Base-by-base conservation (phyloP, 1,284 basidiomycete genomes). In the Trichosporon ovoides region DNA sequence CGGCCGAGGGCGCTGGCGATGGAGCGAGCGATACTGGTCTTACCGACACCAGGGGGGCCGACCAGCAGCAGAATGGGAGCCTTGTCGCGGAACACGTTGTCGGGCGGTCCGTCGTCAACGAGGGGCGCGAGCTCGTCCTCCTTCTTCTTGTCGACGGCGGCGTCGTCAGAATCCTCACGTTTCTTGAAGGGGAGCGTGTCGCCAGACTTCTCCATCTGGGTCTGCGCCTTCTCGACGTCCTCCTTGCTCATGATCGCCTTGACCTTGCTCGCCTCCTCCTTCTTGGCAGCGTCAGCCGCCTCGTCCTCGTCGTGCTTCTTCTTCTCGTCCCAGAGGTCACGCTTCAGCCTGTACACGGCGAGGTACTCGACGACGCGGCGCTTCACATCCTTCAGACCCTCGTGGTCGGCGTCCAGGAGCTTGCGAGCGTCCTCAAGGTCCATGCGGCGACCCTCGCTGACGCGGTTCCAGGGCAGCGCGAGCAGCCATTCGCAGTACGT, bases 21-120 rank as follows among this genome's bases (percentile, higher is more conserved):
- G 7, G 74, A 76, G 10, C 68, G 64, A 0, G 74, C 74, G 37
- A 76, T 73, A 3, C 84, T 87, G 2, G 89, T 96, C 80, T 95
- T 95, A 33, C 94, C 94, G 1, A 98, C 95, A 74, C 95, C 95
- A 1, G 95, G 95, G 11, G 95, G 95, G 9, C 94, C 95, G 31
- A 91, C 91, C 12, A 98, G 66, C 5, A 76, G 66, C 12, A 76
- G 58, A 34, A 76, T 76, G 0, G 74, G 74, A 4, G 72, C 74
- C 52, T 72, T 74, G 59, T 76, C 73, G 20, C 72, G 62, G 62
- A 68, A 76, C 3, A 72, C 63, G 34, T 71, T 68, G 33, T 65
- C 57, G 1, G 73, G 66, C 0, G 69, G 70, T 0, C 52, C 61
- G 36, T 74, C 72, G 7, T 69, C 63, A 12, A 48, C 54, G 6